Evolutionary conservation across 441 rosid genomes (phyloP).

Genomic region (Populus hybrid): DNA sequence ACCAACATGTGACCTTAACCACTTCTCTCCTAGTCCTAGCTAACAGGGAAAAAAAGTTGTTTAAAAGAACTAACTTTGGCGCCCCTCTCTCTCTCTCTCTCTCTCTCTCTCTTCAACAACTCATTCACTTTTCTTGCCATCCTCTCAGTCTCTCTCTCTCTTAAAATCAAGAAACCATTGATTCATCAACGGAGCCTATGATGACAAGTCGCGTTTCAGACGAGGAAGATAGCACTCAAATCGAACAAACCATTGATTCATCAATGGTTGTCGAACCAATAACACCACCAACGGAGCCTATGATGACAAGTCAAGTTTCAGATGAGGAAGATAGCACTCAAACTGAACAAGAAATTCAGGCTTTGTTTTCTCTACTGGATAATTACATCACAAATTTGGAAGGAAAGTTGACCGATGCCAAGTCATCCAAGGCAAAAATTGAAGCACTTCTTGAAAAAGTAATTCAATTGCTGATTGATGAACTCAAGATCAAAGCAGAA

Average conservation of each 20-base stretch:
- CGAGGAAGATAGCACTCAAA: too few relatives aligned
- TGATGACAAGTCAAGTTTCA: not conserved
- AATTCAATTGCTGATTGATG: not conserved
- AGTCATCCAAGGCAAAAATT: not conserved
- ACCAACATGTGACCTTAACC: not conserved
- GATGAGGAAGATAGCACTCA: not conserved
- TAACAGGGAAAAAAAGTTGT: not conserved
- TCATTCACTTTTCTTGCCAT: not conserved
- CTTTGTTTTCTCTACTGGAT: not conserved
- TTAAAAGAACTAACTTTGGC: not conserved
- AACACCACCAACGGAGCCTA: not conserved
- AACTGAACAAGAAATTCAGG: not conserved
- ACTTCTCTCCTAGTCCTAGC: not conserved
- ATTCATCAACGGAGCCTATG: not conserved
- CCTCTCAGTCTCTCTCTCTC: not conserved
- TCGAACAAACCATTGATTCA: too few relatives aligned
- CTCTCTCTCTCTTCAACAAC: too few relatives aligned
- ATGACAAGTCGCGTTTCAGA: too few relatives aligned
- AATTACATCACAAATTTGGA: not conserved
- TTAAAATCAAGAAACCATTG: not conserved
- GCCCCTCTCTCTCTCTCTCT: too few relatives aligned
- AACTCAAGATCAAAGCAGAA: not conserved
- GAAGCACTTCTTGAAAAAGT: not conserved
- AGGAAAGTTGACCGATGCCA: not conserved
- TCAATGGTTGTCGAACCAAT: too few relatives aligned